A percentile compares a stretch with the other conserved stretches of the same genome.
Evolutionary conservation across 164 flowering plant species (phyloP).

Genomic region (Akebia trifoliata): DNA sequence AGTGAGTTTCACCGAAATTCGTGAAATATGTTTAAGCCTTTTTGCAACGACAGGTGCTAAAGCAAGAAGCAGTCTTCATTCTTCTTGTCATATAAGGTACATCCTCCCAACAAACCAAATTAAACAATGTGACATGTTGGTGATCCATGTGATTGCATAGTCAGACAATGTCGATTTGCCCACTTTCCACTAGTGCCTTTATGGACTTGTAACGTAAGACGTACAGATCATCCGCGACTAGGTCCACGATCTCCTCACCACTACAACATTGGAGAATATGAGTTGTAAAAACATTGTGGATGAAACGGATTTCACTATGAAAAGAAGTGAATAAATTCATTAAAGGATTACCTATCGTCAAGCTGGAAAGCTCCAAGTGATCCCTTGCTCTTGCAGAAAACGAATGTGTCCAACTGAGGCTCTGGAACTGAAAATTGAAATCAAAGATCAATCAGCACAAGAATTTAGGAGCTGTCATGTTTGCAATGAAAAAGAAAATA

Average conservation of each 20-base stretch:
- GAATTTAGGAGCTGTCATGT: neutral
- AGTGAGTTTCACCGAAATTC: no score
- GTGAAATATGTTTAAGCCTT: no score
- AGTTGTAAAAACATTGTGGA: neutral
- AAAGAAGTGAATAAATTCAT: neutral
- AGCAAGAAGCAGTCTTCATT: no score
- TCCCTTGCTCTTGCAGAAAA: conserved; percentile 68
- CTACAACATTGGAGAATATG: conserved; percentile 22
- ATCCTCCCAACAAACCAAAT: neutral
- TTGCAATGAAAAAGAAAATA: no score
- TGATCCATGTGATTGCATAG: neutral
- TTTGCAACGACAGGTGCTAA: no score
- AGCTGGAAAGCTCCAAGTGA: conserved; percentile 64
- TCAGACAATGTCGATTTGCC: conserved; percentile 68
- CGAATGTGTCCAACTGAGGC: conserved; percentile 75
- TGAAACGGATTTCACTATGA: neutral
- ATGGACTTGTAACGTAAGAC: conserved; percentile 72
- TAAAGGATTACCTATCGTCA: conserved; percentile 43
- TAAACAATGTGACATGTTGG: neutral
- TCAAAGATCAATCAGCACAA: neutral
- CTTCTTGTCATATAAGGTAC: no score
- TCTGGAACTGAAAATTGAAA: conserved; percentile 55
- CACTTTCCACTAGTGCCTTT: conserved; percentile 53
- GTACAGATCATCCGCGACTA: conserved; percentile 61
- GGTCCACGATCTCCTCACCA: conserved; percentile 52